Evolutionary conservation across 805 yeast species (phyloP).

Genomic region (Cyberlindnera xishuangbannaensis): DNA sequence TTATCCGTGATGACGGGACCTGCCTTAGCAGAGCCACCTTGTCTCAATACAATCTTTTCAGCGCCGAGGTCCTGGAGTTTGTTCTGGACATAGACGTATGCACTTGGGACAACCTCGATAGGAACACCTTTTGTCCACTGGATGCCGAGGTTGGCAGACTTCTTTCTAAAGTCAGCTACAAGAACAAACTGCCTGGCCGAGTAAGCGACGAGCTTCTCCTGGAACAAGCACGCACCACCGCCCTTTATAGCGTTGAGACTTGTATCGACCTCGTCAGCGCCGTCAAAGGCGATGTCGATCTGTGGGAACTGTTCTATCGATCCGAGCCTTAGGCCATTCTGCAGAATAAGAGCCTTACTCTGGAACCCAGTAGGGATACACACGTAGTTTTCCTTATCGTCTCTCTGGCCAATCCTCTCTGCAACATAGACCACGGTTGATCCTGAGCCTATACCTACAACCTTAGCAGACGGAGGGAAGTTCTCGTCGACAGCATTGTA

Average conservation of each 20-base stretch:
- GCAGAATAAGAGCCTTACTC: constrained; percentile 76
- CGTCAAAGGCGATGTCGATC: constrained; percentile 93
- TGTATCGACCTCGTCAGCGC: constrained; percentile 94
- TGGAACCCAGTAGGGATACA: constrained; percentile 98
- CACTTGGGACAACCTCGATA: constrained; percentile 87
- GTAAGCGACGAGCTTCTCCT: constrained; percentile 89
- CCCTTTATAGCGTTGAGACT: constrained; percentile 87
- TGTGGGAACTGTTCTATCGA: constrained; percentile 76
- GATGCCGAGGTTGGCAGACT: constrained; percentile 65
- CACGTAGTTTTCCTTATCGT: constrained; percentile 47
- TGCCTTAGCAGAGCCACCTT: constrained; percentile 89
- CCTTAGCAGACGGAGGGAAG: constrained; percentile 58
- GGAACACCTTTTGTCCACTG: constrained; percentile 92
- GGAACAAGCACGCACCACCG: constrained; percentile 97
- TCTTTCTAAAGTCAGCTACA: constrained; percentile 91
- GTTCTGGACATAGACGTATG: constrained; percentile 68
- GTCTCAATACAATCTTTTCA: constrained; percentile 56
- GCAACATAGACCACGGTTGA: constrained; percentile 97
- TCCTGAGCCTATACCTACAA: constrained; percentile 94
- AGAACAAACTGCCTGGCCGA: constrained; percentile 71
- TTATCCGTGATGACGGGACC: constrained; percentile 97
- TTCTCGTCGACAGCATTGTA: constrained; percentile 89
- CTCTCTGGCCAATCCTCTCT: constrained; percentile 76
- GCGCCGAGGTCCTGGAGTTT: constrained; percentile 67
- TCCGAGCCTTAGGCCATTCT: constrained; percentile 73